Evolutionary conservation across 306 rosid genomes (phyloP), one percentile per base, ranked within the genome.

Genomic region (Prunus mira): DNA sequence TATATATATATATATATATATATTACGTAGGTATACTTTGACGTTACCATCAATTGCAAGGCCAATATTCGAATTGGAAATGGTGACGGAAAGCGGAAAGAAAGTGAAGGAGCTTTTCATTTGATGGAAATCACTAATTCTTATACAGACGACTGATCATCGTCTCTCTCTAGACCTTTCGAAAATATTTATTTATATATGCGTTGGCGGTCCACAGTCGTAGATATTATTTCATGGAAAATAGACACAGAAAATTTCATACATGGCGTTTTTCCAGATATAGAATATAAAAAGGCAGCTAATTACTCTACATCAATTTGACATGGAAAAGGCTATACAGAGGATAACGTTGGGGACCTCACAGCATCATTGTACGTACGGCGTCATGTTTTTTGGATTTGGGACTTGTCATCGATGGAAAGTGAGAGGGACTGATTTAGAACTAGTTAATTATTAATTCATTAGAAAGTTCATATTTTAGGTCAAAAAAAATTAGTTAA

Each of bases 11-110:
- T 57, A 20, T 55, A 38, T 71, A 11, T 25, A 60, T 60, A 6
- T 11, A 58, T 11, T 60, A 27, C 13, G 18, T 5, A 0, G 63
- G 20, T 71, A 65, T 54, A 2, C 46, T 41, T 80, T 57, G 67
- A 57, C 51, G 76, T 68, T 72, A 64, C 62, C 24, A 69, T 78
- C 75, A 72, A 75, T 63, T 52, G 66, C 76, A 84, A 71, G 47
- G 67, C 34, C 61, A 61, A 34, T 79, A 90, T 87, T 87, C 92
- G 73, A 74, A 86, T 87, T 87, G 91, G 73, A 74, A 63, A 52
- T 72, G 71, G 71, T 69, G 65, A 77, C 51, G 71, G 76, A 71
- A 79, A 70, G 64, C 27, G 8, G 57, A 6, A 57, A 38, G 57
- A 76, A 85, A 80, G 82, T 27, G 70, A 82, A 57, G 28, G 64